Base-by-base conservation (phyloP, 768 basidiomycete genomes). In the Gyrodon lividus region DNA sequence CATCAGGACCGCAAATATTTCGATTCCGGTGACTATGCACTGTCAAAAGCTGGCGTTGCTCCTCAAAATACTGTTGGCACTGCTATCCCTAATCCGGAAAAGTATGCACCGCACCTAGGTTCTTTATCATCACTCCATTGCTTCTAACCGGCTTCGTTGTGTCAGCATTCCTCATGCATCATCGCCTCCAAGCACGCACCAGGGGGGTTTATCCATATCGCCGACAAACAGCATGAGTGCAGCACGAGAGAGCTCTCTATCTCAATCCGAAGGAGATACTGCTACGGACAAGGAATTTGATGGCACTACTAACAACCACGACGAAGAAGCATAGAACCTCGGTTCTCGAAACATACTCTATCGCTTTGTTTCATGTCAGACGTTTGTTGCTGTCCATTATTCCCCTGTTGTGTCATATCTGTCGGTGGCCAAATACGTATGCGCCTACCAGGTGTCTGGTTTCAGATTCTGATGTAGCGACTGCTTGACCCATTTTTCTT, bases 11-110 rank as follows among this genome's bases (percentile, higher is more conserved):
- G 97, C 64, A 98, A 98, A 73, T 99, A 93, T 75, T 99, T 99
- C 70, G 97, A 98, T 73, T 98, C 96, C 50, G 97, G 97, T 51
- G 97, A 99, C 70, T 98, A 98, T 65, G 95, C 95, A 26, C 77
- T 99, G 59, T 93, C 92, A 45, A 98, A 98, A 71, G 97, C 97
- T 3, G 89, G 97, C 23, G 86, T 88, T 42, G 79, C 87, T n/a
- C 86, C 91, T 43, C 90, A 92, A 69, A 89, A 79, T 57, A 79
- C 83, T 3, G 92, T 98, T 49, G 97, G 97, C 24, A 98, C 95
- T 8, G 91, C 93, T 31, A 98, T 98, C 59, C 96, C 97, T n/a
- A 94, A 90, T 70, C 95, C 97, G 24, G 92, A 98, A 73, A 92
- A 91, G 94, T 96, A 65, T 56, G 90, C 75, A 43, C 0, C 28